phyloP scores from a whole-genome alignment of 169 alveolate species.

The Eimeria tenella region DNA sequence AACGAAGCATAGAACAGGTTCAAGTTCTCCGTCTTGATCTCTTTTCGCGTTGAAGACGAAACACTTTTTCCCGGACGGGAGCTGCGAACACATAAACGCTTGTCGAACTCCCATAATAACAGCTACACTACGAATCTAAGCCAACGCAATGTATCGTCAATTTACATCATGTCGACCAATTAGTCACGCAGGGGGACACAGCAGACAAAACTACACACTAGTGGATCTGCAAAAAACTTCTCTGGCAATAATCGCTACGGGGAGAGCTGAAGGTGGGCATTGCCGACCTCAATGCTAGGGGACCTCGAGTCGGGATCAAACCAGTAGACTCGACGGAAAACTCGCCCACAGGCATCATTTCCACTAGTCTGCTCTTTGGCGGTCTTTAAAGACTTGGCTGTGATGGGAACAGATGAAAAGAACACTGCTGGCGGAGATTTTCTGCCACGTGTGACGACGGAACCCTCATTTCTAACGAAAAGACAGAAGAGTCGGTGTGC shows the following conservation, averaged over 20 bases:
- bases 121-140: too few relatives aligned
- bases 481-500: neutral
- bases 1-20: slow-evolving; percentile 80
- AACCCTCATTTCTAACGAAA: neutral
- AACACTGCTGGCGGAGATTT: neutral
- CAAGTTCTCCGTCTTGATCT: slow-evolving; percentile 80
- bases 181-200: too few relatives aligned
- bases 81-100: slow-evolving; percentile 51
- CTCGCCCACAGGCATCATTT: neutral
- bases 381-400: neutral
- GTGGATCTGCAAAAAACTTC: too few relatives aligned
- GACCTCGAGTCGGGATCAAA: slow-evolving; percentile 25
- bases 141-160: too few relatives aligned
- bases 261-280: neutral
- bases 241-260: too few relatives aligned
- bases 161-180: too few relatives aligned
- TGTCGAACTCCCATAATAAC: too few relatives aligned
- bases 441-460: neutral
- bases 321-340: slow-evolving; percentile 34
- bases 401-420: neutral
- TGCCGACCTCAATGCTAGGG: slow-evolving; percentile 59
- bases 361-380: neutral
- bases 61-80: slow-evolving; percentile 81
- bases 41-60: slow-evolving; percentile 79
- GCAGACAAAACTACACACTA: too few relatives aligned